Conservation (phyloP, 2,329 filamentous ascomycete genomes). For the Aspergillus fijiensis region DNA sequence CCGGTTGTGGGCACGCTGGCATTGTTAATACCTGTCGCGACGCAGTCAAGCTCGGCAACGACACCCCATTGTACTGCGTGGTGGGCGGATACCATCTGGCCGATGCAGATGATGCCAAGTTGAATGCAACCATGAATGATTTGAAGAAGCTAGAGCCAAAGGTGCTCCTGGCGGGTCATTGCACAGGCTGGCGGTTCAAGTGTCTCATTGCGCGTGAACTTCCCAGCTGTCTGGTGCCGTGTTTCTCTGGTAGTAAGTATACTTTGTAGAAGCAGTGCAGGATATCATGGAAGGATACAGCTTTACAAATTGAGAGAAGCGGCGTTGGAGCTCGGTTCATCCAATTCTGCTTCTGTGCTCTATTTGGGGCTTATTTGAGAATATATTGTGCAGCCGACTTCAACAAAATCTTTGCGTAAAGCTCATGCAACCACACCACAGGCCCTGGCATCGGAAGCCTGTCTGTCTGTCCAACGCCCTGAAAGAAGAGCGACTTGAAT, state of each 20-base stretch:
- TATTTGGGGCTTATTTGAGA: too few relatives aligned
- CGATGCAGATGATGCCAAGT: conserved; percentile 5
- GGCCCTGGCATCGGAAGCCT: too few relatives aligned
- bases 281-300: too few relatives aligned
- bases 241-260: conserved; percentile 11
- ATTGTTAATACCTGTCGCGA: conserved; percentile 9
- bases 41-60: conserved; percentile 4
- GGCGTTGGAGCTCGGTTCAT: too few relatives aligned
- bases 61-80: conserved; percentile 3
- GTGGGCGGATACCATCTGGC: conserved; percentile 12
- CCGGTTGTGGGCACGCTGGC: conserved; percentile 8
- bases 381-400: too few relatives aligned
- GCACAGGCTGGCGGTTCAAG: conserved; percentile 13
- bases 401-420: too few relatives aligned
- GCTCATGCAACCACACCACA: too few relatives aligned
- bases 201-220: conserved; percentile 7
- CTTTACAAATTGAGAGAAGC: too few relatives aligned
- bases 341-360: fast-evolving
- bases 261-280: background rate
- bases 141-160: conserved; percentile 6
- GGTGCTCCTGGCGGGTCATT: conserved; percentile 7
- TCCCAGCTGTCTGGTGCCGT: conserved; percentile 9
- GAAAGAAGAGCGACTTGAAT: too few relatives aligned
- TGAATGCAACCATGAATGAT: conserved; percentile 8
- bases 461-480: too few relatives aligned